Evolutionary conservation across 208 protist species (phyloP).

Genomic region (Crithidia expoeki): DNA sequence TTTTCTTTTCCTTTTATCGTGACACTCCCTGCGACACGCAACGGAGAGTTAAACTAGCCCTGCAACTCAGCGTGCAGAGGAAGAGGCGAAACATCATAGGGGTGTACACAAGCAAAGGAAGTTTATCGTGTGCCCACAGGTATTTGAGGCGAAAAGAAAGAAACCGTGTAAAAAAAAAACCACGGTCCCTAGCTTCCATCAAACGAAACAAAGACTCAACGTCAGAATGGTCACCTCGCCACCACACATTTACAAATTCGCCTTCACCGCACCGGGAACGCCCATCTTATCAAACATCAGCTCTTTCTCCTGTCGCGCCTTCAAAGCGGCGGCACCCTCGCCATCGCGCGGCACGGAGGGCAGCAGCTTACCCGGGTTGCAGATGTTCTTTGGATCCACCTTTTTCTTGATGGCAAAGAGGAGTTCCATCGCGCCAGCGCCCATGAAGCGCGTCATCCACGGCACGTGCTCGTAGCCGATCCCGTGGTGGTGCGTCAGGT

Average conservation of each 20-base stretch:
- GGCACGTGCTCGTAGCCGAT: conserved; percentile 94
- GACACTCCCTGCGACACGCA: too few species aligned
- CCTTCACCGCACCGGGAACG: conserved; percentile 61
- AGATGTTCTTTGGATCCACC: conserved; percentile 90
- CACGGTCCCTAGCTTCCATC: too few species aligned
- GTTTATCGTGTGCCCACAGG: too few species aligned
- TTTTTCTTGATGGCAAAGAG: conserved; percentile 80
- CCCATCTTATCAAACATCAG: conserved; percentile 94
- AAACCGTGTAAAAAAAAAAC: too few species aligned
- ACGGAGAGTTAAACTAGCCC: too few species aligned
- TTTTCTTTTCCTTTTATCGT: too few species aligned
- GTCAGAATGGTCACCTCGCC: too few species aligned
- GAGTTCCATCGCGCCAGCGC: conserved; percentile 63
- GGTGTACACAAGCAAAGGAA: too few species aligned
- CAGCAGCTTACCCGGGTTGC: conserved; percentile 92
- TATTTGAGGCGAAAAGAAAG: too few species aligned
- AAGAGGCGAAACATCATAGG: too few species aligned
- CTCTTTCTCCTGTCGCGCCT: conserved; percentile 58
- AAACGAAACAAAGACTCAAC: too few species aligned
- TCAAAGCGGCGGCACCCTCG: conserved; percentile 44
- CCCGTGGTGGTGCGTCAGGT: conserved; percentile 92
- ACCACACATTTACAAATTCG: conserved; percentile 40
- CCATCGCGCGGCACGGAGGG: conserved; percentile 47
- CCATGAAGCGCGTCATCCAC: conserved; percentile 90
- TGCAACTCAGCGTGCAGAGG: too few species aligned